These are phyloP conservation scores for Trichophyton benhamiae DNA, from an alignment of 2,329 filamentous ascomycete species.

Conservation along the genomic window DNA sequence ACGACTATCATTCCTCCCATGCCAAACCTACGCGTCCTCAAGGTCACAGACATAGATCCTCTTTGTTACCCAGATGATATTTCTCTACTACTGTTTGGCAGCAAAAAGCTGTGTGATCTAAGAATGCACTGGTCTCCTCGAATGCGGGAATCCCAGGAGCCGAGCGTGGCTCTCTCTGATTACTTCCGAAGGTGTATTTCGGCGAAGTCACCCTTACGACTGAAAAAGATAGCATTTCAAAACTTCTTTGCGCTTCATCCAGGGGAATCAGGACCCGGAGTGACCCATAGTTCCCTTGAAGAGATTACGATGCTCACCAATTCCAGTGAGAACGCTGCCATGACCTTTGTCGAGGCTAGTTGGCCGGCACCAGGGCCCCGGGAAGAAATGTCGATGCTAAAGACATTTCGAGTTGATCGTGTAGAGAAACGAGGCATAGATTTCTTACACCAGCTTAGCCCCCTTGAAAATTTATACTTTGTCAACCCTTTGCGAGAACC, in stretches of 20 bases:
- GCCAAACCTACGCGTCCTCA: conserved; percentile 42
- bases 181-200: conserved; percentile 46
- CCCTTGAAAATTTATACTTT: conserved; percentile 43
- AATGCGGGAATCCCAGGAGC: conserved; percentile 48
- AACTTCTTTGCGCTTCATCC: conserved; percentile 47
- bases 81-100: conserved; percentile 42
- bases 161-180: conserved; percentile 41
- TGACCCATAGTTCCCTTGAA: conserved; percentile 32
- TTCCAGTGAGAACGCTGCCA: conserved; percentile 25
- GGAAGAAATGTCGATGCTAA: conserved; percentile 21
- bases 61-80: conserved; percentile 54
- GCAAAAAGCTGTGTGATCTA: conserved; percentile 43
- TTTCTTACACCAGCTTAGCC: conserved; percentile 32
- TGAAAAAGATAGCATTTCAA: conserved; percentile 43
- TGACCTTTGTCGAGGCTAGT: conserved; percentile 44
- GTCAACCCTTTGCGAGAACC: conserved; percentile 29
- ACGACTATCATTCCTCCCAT: conserved; percentile 45
- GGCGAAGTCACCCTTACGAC: conserved; percentile 33
- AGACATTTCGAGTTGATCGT: conserved; percentile 39
- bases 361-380: conserved; percentile 32
- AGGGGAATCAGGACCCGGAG: conserved; percentile 34
- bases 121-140: conserved; percentile 50
- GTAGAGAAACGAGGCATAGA: conserved; percentile 34
- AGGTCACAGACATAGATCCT: conserved; percentile 49
- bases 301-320: conserved; percentile 44